Percentiles rank a stretch among this genome's conserved stretches.
Evolutionary conservation across 2,329 filamentous ascomycete species (phyloP).

Genomic region (Fusarium illudens): DNA sequence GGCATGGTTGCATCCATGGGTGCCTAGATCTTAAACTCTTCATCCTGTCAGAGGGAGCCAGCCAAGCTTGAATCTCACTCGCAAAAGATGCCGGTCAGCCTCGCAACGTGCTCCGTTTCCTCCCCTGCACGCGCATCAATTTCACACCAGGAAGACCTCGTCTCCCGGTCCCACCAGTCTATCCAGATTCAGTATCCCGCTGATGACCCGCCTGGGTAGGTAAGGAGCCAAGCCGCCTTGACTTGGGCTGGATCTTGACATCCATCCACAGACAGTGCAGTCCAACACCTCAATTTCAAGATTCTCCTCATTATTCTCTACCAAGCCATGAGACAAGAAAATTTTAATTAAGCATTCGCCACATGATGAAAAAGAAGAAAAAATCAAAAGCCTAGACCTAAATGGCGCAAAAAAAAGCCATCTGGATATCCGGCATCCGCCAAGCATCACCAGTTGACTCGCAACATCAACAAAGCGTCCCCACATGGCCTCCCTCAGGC

Average conservation of each 20-base stretch:
- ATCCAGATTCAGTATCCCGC: slow-evolving; percentile 1
- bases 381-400: slow-evolving; percentile 9
- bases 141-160: neutral
- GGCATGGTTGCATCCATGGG: neutral
- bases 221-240: neutral
- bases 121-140: neutral
- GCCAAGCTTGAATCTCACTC: neutral
- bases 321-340: neutral
- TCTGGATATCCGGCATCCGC: slow-evolving; percentile 23
- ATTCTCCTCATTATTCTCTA: neutral
- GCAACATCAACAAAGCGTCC: neutral
- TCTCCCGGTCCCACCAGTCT: neutral
- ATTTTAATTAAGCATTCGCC: neutral
- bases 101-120: neutral
- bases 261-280: neutral
- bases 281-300: neutral
- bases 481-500: slow-evolving; percentile 21
- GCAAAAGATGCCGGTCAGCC: neutral
- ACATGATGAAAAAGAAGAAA: neutral
- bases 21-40: neutral
- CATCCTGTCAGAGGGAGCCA: neutral
- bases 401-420: slow-evolving; percentile 8
- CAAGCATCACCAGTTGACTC: slow-evolving; percentile 12
- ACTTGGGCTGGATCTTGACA: neutral
- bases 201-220: neutral